Base-by-base conservation (phyloP, 495 filamentous ascomycete genomes). In the Darksidea phi region DNA sequence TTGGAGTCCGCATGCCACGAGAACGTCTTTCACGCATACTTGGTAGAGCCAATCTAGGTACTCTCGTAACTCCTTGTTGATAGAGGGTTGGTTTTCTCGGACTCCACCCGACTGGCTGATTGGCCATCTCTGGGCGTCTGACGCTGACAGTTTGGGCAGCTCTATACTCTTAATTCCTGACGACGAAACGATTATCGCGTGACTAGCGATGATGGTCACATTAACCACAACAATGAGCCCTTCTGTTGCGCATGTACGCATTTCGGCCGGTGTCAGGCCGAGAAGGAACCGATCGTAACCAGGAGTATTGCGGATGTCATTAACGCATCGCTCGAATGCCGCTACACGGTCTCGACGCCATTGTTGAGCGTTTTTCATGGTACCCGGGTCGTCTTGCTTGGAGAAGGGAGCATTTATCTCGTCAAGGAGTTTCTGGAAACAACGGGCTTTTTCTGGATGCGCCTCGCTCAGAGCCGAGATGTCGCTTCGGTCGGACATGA, bases 381-480 rank as follows among this genome's bases (percentile, higher is more conserved):
- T 15, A 8, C 17, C 13, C 11, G 38, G 10, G n/a, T 13, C 15
- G 41, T 6, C 23, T 15, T 45, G 23, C 46, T 34, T n/a, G n/a
- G n/a, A n/a, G n/a, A n/a, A n/a, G n/a, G n/a, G n/a, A n/a, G n/a
- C n/a, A n/a, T n/a, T n/a, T n/a, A n/a, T n/a, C n/a, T n/a, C n/a
- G n/a, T n/a, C n/a, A n/a, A n/a, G n/a, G n/a, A 28, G 46, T 10
- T 34, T 56, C 53, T 10, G n/a, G n/a, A 46, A 28, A 18, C 54
- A 54, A 48, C 67, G 66, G 15, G 36, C 48, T 25, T 64, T 53
- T 53, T 54, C 67, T 52, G 67, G 60, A 61, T 70, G 42, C 20
- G 28, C 28, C 10, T 17, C 45, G 23, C 55, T 47, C n/a, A 70
- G 61, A n/a, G 51, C 17, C 7, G 60, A 61, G 25, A 46, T 51